These are phyloP conservation scores for Fusarium tuaranense DNA, from an alignment of 2,329 filamentous ascomycete species.

Conservation along the genomic window DNA sequence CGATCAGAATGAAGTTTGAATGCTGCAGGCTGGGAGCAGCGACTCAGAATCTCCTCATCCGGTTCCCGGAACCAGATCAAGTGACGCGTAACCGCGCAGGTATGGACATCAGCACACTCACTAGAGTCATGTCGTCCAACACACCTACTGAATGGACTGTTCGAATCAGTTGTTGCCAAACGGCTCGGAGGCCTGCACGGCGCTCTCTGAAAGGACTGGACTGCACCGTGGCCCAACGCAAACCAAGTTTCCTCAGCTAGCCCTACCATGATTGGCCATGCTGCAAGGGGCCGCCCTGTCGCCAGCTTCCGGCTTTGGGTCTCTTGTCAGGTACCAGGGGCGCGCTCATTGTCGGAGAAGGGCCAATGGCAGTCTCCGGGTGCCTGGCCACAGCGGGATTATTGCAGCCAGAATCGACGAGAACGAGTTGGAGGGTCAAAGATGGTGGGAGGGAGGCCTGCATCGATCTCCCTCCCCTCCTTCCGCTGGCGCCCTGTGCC, in stretches of 20 bases:
- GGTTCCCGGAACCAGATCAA: background rate
- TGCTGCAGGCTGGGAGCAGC: background rate
- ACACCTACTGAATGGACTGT: constrained; percentile 11
- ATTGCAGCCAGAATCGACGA: constrained; percentile 18
- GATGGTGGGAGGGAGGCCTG: constrained; percentile 13
- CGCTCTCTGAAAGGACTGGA: background rate
- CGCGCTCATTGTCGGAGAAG: constrained; percentile 18
- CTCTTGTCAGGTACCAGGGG: constrained; percentile 43
- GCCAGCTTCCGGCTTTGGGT: constrained; percentile 36
- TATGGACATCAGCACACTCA: background rate
- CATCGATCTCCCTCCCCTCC: constrained; percentile 20
- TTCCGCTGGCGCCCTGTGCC: constrained; percentile 31
- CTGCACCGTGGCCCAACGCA: constrained; percentile 31
- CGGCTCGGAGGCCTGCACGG: background rate
- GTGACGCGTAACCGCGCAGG: background rate
- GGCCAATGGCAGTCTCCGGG: constrained; percentile 43
- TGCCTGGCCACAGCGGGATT: constrained; percentile 29
- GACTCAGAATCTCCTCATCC: constrained; percentile 15
- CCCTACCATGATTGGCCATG: constrained; percentile 36
- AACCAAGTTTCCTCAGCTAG: constrained; percentile 26
- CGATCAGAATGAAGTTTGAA: background rate
- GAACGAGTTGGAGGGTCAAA: constrained; percentile 10
- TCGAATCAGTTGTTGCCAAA: constrained; percentile 5
- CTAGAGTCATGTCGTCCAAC: constrained; percentile 18
- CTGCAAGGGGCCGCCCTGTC: constrained; percentile 40